These are phyloP conservation scores for Eucalyptus albens DNA, from an alignment of 345 rosid species.

Conservation along the genomic window DNA sequence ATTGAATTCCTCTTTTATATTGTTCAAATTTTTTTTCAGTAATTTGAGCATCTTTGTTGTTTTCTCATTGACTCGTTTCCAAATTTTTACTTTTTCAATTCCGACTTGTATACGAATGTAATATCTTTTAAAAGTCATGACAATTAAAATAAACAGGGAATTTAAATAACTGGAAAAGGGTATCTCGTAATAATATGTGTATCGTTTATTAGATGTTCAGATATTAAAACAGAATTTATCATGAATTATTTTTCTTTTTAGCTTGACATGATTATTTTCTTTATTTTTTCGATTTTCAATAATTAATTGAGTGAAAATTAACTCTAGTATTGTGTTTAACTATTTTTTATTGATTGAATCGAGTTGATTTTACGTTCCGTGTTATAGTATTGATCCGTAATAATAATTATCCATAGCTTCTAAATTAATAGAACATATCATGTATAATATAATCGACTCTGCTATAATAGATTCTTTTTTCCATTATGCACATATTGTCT, in stretches of 20 bases:
- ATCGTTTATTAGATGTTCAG: neutral
- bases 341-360: neutral
- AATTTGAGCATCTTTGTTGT: neutral
- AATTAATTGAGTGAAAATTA: neutral
- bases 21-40: no score
- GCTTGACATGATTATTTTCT: neutral
- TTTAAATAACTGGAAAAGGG: neutral
- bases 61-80: neutral
- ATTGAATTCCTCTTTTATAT: neutral
- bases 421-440: neutral
- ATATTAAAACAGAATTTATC: neutral
- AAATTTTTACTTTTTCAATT: no score
- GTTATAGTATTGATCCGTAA: neutral
- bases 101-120: neutral
- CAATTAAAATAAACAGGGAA: neutral
- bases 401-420: no score
- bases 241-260: neutral
- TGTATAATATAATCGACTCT: rapidly evolving
- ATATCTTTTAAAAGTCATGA: neutral
- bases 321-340: neutral
- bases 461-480: no score
- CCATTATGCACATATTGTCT: rapidly evolving
- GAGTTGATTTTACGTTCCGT: neutral
- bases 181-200: no score
- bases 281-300: neutral